Percentiles rank a stretch among this genome's conserved stretches.
phyloP scores from a whole-genome alignment of 1,139 yeast species.

The Zygoascus sp. region DNA sequence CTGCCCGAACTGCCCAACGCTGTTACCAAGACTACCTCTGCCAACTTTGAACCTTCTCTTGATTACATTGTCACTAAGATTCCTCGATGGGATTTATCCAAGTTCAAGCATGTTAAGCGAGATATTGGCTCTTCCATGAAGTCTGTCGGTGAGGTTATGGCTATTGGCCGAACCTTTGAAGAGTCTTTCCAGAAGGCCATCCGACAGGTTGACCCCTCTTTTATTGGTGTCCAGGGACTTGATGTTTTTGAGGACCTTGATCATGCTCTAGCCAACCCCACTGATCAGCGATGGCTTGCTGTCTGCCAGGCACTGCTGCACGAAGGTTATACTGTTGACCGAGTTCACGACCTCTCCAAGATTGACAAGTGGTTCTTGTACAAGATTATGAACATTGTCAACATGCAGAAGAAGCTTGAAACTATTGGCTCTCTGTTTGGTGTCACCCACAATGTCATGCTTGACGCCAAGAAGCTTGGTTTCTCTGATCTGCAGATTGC shows the following conservation, averaged over 20 bases:
- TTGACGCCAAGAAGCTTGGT: slow-evolving; percentile 86
- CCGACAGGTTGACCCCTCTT: slow-evolving; percentile 91
- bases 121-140: slow-evolving; percentile 96
- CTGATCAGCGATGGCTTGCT: slow-evolving; percentile 97
- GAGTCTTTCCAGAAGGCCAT: slow-evolving; percentile 98
- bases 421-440: slow-evolving; percentile 51
- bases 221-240: slow-evolving; percentile 83
- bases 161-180: slow-evolving; percentile 95
- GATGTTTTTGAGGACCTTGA: slow-evolving; percentile 76
- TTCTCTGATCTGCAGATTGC: slow-evolving; percentile 95
- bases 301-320: slow-evolving; percentile 94
- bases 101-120: slow-evolving; percentile 91
- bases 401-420: slow-evolving; percentile 79
- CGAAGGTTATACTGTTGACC: slow-evolving; percentile 84
- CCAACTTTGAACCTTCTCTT: slow-evolving; percentile 94
- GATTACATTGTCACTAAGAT: slow-evolving; percentile 96
- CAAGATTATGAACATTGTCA: slow-evolving; percentile 86
- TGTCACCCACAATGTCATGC: slow-evolving; percentile 63
- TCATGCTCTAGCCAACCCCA: slow-evolving; percentile 77
- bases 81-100: slow-evolving; percentile 96
- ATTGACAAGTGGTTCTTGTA: slow-evolving; percentile 95
- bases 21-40: slow-evolving; percentile 91
- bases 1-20: slow-evolving; percentile 95
- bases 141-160: slow-evolving; percentile 99
- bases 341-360: slow-evolving; percentile 83